Conservation (phyloP, 1,284 basidiomycete species). For the Pisolithus thermaeus region DNA sequence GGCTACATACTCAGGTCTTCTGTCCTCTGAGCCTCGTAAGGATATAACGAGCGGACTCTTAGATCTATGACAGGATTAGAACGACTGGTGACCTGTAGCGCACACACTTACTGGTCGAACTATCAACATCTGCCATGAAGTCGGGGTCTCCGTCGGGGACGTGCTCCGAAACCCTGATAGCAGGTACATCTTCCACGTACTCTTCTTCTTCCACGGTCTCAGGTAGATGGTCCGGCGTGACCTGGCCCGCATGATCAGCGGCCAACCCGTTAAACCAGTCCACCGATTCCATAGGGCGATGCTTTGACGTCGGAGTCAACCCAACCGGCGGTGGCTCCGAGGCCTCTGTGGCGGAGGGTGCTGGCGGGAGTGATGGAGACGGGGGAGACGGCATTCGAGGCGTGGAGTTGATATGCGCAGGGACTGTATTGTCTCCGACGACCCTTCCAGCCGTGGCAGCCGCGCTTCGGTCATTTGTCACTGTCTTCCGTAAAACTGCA, state of each 20-base stretch:
- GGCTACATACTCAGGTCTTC: constrained; percentile 75
- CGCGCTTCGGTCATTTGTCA: constrained; percentile 81
- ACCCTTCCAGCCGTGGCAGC: constrained; percentile 70
- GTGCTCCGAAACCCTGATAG: constrained; percentile 52
- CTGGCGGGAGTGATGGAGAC: constrained; percentile 28
- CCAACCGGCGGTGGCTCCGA: constrained; percentile 24
- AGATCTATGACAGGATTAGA: constrained; percentile 41
- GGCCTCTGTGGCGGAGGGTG: constrained; percentile 18
- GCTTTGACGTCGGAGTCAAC: constrained; percentile 15
- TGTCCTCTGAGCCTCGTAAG: constrained; percentile 78
- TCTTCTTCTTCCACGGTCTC: constrained; percentile 46
- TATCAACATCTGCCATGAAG: constrained; percentile 75
- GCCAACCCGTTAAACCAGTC: constrained; percentile 91
- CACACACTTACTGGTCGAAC: constrained; percentile 42
- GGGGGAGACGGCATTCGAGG: constrained; percentile 41
- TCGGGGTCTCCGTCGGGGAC: constrained; percentile 37
- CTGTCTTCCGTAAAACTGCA: constrained; percentile 65
- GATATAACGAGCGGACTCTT: constrained; percentile 74
- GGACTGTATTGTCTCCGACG: constrained; percentile 72
- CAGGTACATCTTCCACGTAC: constrained; percentile 36
- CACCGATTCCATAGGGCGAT: constrained; percentile 72
- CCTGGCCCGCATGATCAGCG: constrained; percentile 49
- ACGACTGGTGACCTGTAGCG: neutral
- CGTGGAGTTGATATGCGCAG: constrained; percentile 56
- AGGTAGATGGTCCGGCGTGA: constrained; percentile 40